phyloP scores from a whole-genome alignment of 2,329 filamentous ascomycete genomes.

The Calcarisporium arbuscula region DNA sequence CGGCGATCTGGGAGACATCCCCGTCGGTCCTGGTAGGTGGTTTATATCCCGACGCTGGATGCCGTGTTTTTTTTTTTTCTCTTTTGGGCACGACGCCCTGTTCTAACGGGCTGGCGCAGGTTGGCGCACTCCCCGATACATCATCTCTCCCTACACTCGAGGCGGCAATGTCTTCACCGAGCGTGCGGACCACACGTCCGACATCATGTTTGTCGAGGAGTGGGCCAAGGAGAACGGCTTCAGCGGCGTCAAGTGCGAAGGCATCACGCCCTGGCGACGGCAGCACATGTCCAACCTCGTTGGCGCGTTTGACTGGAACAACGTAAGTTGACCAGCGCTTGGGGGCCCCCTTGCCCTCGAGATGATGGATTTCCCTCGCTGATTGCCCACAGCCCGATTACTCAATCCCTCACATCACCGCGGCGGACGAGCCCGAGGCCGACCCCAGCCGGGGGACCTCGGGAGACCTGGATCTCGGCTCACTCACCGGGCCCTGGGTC shows the following conservation, averaged over 20 bases:
- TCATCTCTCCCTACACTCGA: constrained; percentile 48
- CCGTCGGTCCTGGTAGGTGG: constrained; percentile 21
- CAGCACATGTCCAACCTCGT: constrained; percentile 22
- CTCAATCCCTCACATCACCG: constrained; percentile 7
- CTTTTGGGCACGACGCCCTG: too few species aligned
- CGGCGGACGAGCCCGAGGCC: constrained; percentile 2
- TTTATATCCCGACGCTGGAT: too few species aligned
- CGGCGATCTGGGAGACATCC: constrained; percentile 12
- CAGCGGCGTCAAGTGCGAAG: constrained; percentile 21
- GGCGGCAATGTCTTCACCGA: constrained; percentile 48
- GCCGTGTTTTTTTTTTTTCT: too few species aligned
- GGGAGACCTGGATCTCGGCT: constrained; percentile 13
- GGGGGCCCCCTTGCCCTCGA: background rate
- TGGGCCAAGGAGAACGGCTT: constrained; percentile 29
- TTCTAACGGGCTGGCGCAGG: constrained; percentile 11
- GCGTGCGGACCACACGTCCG: constrained; percentile 45
- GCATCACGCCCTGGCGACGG: constrained; percentile 19
- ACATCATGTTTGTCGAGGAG: constrained; percentile 45
- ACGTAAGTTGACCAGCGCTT: constrained; percentile 11
- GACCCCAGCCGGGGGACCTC: constrained; percentile 5
- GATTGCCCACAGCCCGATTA: constrained; percentile 8
- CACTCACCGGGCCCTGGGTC: constrained; percentile 12
- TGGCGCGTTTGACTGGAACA: constrained; percentile 33
- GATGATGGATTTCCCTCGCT: background rate
- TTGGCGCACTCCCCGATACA: constrained; percentile 44